Conservation (phyloP, 371 early-diverging fungal genomes). For the Synchytrium microbalum region DNA sequence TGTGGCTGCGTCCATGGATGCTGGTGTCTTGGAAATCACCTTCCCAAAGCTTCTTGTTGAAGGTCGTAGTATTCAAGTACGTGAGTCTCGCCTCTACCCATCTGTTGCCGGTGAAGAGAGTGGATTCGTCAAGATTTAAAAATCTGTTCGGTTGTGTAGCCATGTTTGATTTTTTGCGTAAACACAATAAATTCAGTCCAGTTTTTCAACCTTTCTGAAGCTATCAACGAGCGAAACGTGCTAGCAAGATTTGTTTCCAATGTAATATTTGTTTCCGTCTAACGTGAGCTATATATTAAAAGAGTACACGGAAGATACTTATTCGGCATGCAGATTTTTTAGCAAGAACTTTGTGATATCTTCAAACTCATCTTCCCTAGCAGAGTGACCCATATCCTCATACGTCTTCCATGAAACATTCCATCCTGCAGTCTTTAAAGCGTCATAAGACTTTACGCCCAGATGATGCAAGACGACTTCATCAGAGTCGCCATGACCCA, state of each 20-base stretch:
- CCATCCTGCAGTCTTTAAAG: conserved; percentile 53
- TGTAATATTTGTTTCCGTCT: too few species aligned
- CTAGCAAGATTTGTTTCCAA: too few species aligned
- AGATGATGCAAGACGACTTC: conserved; percentile 60
- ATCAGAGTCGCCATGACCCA: conserved; percentile 85
- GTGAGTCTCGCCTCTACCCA: too few species aligned
- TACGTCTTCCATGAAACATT: conserved; percentile 72
- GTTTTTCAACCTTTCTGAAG: too few species aligned
- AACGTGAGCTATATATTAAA: too few species aligned
- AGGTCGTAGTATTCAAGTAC: background rate
- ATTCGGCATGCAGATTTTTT: conserved; percentile 7
- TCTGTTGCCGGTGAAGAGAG: too few species aligned
- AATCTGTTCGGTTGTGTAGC: too few species aligned
- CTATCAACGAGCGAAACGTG: too few species aligned
- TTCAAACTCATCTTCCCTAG: conserved; percentile 56
- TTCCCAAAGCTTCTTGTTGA: background rate
- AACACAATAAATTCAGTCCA: too few species aligned
- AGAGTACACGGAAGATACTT: too few species aligned
- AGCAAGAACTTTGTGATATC: conserved; percentile 65
- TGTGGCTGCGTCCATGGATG: background rate
- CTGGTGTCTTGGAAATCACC: background rate
- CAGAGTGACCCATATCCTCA: conserved; percentile 68
- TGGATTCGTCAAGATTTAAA: too few species aligned
- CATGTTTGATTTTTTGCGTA: too few species aligned
- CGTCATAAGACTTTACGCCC: conserved; percentile 59